Conservation (phyloP, 2,329 filamentous ascomycete species). For the Coniochaeta sp. region DNA sequence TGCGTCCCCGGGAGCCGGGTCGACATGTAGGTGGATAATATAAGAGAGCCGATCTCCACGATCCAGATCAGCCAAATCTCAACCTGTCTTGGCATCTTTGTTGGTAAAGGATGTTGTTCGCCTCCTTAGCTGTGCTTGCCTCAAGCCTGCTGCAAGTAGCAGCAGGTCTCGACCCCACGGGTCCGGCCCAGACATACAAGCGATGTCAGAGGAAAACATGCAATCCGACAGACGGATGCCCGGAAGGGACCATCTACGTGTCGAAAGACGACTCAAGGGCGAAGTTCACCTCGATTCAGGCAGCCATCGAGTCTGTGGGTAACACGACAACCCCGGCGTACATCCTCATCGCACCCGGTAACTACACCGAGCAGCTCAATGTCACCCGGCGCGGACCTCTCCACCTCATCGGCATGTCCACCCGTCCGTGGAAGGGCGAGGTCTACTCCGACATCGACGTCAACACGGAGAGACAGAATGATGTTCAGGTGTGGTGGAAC, state of each 20-base stretch:
- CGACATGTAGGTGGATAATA: neutral
- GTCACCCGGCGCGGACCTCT: slow-evolving; percentile 54
- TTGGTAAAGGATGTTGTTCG: neutral
- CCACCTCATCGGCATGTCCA: slow-evolving; percentile 52
- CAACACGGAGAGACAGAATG: slow-evolving; percentile 30
- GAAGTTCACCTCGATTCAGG: slow-evolving; percentile 29
- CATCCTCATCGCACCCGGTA: slow-evolving; percentile 53
- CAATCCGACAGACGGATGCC: slow-evolving; percentile 28
- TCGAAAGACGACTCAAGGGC: slow-evolving; percentile 24
- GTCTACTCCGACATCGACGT: slow-evolving; percentile 32
- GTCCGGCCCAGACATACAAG: slow-evolving; percentile 19
- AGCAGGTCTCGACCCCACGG: slow-evolving; percentile 1
- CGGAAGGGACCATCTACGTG: slow-evolving; percentile 32
- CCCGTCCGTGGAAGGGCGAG: slow-evolving; percentile 22
- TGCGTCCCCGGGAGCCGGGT: neutral
- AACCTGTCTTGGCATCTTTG: neutral
- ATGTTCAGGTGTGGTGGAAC: slow-evolving; percentile 51
- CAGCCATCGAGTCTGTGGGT: slow-evolving; percentile 29
- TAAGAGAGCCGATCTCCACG: neutral
- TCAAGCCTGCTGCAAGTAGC: neutral
- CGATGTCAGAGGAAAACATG: slow-evolving; percentile 23
- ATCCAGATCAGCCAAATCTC: neutral
- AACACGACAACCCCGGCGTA: slow-evolving; percentile 30
- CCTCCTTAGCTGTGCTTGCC: neutral
- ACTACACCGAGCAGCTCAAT: slow-evolving; percentile 58